Percentiles rank a stretch among this genome's conserved stretches.
Conservation (phyloP, 768 basidiomycete species). For the Hygrocybe coccinea region DNA sequence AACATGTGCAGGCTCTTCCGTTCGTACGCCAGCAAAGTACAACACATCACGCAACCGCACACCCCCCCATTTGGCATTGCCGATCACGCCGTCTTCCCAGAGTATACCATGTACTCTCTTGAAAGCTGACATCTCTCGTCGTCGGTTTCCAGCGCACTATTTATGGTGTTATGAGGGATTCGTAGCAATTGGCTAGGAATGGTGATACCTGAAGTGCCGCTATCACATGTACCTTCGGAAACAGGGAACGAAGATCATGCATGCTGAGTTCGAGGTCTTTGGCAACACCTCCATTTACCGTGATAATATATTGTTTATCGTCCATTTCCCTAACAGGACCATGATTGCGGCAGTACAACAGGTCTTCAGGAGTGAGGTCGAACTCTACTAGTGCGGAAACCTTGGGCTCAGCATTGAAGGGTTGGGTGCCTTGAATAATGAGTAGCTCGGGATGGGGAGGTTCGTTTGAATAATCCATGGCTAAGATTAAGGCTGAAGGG, state of each 20-base stretch:
- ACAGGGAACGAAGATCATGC: slow-evolving; percentile 36
- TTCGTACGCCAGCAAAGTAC: slow-evolving; percentile 36
- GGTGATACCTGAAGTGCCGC: slow-evolving; percentile 52
- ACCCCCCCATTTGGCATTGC: slow-evolving; percentile 66
- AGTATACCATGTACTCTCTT: slow-evolving; percentile 56
- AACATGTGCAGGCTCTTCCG: slow-evolving; percentile 41
- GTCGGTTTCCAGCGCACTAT: slow-evolving; percentile 64
- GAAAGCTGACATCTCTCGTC: slow-evolving; percentile 57
- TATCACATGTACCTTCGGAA: slow-evolving; percentile 40
- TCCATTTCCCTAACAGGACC: slow-evolving; percentile 52
- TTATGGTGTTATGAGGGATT: slow-evolving; percentile 3
- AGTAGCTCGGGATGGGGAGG: slow-evolving; percentile 47
- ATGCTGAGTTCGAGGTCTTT: slow-evolving; percentile 34
- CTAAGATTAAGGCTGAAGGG: too few species aligned
- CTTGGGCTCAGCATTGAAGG: slow-evolving; percentile 69
- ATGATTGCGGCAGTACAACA: slow-evolving; percentile 72
- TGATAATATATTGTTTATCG: slow-evolving; percentile 39
- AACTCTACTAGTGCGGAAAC: slow-evolving; percentile 53
- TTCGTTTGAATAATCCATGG: slow-evolving; percentile 47
- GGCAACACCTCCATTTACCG: slow-evolving; percentile 34
- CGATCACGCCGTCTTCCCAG: slow-evolving; percentile 66
- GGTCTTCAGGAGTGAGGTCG: slow-evolving; percentile 53
- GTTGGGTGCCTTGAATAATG: slow-evolving; percentile 41
- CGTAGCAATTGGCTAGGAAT: not conserved
- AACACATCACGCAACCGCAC: slow-evolving; percentile 55